Evolutionary conservation across 495 filamentous ascomycete species (phyloP).

Genomic region (Neurospora sp.): DNA sequence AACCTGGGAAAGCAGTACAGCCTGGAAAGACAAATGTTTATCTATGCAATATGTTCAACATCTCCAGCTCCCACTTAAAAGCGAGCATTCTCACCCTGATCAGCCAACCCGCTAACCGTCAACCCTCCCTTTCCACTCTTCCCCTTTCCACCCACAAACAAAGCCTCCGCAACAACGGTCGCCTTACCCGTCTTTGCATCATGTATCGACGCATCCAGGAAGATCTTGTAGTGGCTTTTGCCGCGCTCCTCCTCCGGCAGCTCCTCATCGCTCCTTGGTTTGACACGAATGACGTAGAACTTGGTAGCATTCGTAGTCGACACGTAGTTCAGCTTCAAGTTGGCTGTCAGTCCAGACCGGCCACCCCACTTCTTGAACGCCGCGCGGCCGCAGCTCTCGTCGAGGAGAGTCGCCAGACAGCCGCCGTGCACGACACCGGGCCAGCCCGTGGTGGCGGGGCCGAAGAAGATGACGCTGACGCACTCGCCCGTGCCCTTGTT

Average conservation of each 20-base stretch:
- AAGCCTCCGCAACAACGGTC: slow-evolving; percentile 44
- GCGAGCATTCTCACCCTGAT: background rate
- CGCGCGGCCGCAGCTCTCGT: slow-evolving; percentile 51
- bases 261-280: slow-evolving; percentile 22
- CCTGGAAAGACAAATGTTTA: background rate
- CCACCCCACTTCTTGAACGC: slow-evolving; percentile 35
- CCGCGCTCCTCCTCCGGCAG: slow-evolving; percentile 17
- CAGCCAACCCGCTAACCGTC: background rate
- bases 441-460: slow-evolving; percentile 55
- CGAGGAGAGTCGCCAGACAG: slow-evolving; percentile 56
- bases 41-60: background rate
- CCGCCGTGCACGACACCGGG: slow-evolving; percentile 73
- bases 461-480: slow-evolving; percentile 51
- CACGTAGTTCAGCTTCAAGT: slow-evolving; percentile 54
- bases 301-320: slow-evolving; percentile 43
- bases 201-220: slow-evolving; percentile 44
- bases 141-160: slow-evolving; percentile 45
- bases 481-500: slow-evolving; percentile 30
- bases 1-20: background rate
- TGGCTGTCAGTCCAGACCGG: slow-evolving; percentile 49
- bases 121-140: slow-evolving; percentile 1
- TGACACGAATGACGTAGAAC: slow-evolving; percentile 56
- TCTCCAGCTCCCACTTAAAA: background rate
- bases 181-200: slow-evolving; percentile 30
- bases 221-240: slow-evolving; percentile 49